These are phyloP conservation scores for Stellera chamaejasme DNA, from an alignment of 345 rosid species.

Conservation along the genomic window DNA sequence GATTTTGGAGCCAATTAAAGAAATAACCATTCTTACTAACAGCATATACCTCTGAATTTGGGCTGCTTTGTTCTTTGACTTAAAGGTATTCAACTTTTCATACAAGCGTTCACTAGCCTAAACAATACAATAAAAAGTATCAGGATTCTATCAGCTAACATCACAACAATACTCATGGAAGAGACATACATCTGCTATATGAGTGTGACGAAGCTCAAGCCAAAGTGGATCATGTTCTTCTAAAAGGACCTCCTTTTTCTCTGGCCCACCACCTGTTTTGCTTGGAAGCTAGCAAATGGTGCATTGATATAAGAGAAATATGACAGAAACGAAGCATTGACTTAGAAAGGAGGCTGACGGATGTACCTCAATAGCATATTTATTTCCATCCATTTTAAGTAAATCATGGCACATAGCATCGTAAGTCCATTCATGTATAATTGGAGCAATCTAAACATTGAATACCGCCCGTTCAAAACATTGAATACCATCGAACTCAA, in stretches of 20 bases:
- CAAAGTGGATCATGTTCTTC: conserved; percentile 88
- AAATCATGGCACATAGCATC: conserved; percentile 98
- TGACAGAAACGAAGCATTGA: background rate
- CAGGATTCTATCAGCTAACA: conserved; percentile 11
- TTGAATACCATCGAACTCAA: conserved; percentile 11
- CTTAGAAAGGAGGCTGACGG: conserved; percentile 3
- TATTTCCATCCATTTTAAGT: conserved; percentile 86
- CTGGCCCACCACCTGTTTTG: conserved; percentile 60
- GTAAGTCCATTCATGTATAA: conserved; percentile 97
- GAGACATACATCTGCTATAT: conserved; percentile 80
- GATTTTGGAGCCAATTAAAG: background rate
- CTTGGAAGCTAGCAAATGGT: conserved; percentile 50
- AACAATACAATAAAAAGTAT: conserved; percentile 13
- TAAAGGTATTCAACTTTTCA: conserved; percentile 59
- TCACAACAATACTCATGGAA: conserved; percentile 5
- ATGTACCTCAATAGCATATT: conserved; percentile 62
- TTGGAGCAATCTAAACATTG: conserved; percentile 71
- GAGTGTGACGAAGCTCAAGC: conserved; percentile 90
- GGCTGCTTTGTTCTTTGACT: conserved; percentile 89
- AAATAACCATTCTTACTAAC: background rate
- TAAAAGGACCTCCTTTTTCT: conserved; percentile 71
- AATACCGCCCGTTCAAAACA: conserved; percentile 28
- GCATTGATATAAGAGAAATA: conserved; percentile 2
- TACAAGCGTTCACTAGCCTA: conserved; percentile 94
- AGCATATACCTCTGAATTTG: conserved; percentile 49